Conservation (phyloP, 768 basidiomycete genomes). For the Lactifluus hygrophoroides region DNA sequence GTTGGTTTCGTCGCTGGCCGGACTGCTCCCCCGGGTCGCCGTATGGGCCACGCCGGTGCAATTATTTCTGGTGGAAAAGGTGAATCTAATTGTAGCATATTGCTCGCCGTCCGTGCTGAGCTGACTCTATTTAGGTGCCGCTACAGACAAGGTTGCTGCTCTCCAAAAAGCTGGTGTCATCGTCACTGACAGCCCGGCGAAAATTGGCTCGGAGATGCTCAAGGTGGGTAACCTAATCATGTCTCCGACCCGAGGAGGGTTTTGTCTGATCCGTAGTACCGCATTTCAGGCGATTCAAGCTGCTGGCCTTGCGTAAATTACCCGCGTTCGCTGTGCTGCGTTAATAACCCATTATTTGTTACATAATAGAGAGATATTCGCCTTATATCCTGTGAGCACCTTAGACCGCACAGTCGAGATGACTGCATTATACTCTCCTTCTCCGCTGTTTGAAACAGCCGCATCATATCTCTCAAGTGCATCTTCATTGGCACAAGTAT, state of each 20-base stretch:
- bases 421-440: conserved; percentile 26
- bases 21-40: conserved; percentile 93
- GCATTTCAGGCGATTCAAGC: conserved; percentile 62
- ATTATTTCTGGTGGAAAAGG: conserved; percentile 99
- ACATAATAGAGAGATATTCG: conserved; percentile 31
- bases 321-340: background rate
- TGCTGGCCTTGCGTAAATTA: conserved; percentile 54
- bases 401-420: conserved; percentile 9
- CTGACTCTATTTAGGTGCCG: conserved; percentile 49
- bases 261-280: conserved; percentile 13
- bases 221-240: conserved; percentile 44
- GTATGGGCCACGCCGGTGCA: conserved; percentile 98
- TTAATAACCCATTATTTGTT: conserved; percentile 23
- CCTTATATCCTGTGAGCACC: conserved; percentile 2
- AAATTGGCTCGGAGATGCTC: conserved; percentile 85
- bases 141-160: conserved; percentile 87
- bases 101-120: background rate
- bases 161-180: conserved; percentile 87
- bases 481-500: conserved; percentile 44
- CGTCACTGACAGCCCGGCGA: conserved; percentile 91
- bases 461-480: conserved; percentile 55
- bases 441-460: conserved; percentile 46
- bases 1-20: conserved; percentile 97
- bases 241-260: background rate
- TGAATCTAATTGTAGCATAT: conserved; percentile 20